These are phyloP conservation scores for Firmiana major DNA, from an alignment of 345 rosid species.

Conservation along the genomic window DNA sequence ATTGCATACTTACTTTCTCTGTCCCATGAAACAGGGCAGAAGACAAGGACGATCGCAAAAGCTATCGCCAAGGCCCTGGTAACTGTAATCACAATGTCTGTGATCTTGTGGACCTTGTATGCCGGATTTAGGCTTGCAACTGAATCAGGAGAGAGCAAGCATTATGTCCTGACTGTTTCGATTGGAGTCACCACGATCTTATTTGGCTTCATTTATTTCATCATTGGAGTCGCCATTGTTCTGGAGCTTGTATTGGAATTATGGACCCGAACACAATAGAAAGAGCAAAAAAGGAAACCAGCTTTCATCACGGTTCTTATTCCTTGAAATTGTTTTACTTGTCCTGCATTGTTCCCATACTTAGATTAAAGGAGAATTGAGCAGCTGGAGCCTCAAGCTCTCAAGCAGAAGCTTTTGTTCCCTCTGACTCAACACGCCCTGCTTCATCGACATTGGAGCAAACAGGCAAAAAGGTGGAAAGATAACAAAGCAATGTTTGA, in stretches of 20 bases:
- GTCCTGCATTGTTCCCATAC: neutral
- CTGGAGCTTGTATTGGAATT: constrained; percentile 28
- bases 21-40: constrained; percentile 19
- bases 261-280: constrained; percentile 4
- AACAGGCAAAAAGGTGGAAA: neutral
- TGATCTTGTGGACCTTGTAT: constrained; percentile 24
- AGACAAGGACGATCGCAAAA: constrained; percentile 4
- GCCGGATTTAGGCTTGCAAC: constrained; percentile 29
- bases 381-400: neutral
- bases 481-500: neutral
- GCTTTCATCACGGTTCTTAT: neutral
- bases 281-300: neutral
- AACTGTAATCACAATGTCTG: constrained; percentile 4
- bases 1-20: neutral
- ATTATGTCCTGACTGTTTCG: constrained; percentile 22
- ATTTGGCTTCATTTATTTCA: constrained; percentile 30
- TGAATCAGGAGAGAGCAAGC: constrained; percentile 26
- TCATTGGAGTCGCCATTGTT: constrained; percentile 26
- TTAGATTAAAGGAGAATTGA: neutral
- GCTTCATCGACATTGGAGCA: neutral
- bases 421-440: too few species aligned
- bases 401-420: neutral
- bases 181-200: constrained; percentile 26
- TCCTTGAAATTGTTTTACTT: neutral
- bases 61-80: constrained; percentile 10